Conservation (phyloP, 2,329 filamentous ascomycete genomes). For the Gremmenia infestans region DNA sequence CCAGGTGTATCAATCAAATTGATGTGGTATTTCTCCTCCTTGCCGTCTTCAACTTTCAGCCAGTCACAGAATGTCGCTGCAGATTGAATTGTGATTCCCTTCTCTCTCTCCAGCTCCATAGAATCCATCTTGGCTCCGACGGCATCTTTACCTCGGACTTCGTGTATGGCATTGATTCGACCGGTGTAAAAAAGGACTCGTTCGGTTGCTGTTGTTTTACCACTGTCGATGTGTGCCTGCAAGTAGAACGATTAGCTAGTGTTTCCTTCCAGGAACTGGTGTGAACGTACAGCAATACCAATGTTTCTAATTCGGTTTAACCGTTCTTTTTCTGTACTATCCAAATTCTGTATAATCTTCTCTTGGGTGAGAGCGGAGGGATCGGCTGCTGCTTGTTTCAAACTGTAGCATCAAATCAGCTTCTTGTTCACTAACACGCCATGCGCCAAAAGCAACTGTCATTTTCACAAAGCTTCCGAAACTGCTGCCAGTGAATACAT, state of each 20-base stretch:
- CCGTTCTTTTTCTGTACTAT: constrained; percentile 68
- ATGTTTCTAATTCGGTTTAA: constrained; percentile 88
- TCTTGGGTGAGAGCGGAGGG: constrained; percentile 25
- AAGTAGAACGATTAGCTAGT: constrained; percentile 4
- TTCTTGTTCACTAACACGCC: neutral
- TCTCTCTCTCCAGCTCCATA: constrained; percentile 97
- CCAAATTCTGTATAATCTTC: constrained; percentile 26
- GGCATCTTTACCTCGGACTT: constrained; percentile 89
- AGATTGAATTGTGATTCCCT: constrained; percentile 98
- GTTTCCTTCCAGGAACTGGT: neutral
- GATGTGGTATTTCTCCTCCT: constrained; percentile 90
- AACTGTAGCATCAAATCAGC: constrained; percentile 15
- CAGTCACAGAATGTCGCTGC: constrained; percentile 98
- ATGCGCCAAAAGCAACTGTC: no score
- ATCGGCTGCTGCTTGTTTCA: constrained; percentile 27
- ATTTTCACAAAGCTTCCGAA: no score
- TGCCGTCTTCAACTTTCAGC: constrained; percentile 77
- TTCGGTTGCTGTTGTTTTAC: constrained; percentile 95
- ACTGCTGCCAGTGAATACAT: no score
- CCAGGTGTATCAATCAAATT: constrained; percentile 98
- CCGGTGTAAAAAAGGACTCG: constrained; percentile 97
- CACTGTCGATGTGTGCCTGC: constrained; percentile 94
- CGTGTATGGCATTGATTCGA: constrained; percentile 93
- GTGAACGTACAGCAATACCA: constrained; percentile 75
- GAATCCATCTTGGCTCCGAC: constrained; percentile 99